Conservation (phyloP, 257 asterid genomes). For the Solanum clarkiae region DNA sequence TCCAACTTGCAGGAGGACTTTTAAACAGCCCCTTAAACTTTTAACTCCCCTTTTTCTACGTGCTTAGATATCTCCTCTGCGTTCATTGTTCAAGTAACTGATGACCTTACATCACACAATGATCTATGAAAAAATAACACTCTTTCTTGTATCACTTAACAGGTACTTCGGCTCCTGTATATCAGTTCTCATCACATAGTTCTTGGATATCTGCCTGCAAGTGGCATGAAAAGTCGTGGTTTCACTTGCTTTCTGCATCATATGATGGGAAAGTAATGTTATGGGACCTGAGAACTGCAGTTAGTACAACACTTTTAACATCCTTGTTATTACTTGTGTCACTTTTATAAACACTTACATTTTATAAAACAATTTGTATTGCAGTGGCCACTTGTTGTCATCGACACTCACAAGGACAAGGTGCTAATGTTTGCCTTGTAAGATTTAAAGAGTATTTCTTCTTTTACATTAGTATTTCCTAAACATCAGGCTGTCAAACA, state of each 20-base stretch:
- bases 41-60: background rate
- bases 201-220: slow-evolving; percentile 97
- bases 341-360: background rate
- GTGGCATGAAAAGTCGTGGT: slow-evolving; percentile 87
- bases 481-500: slow-evolving; percentile 4
- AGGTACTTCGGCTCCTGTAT: slow-evolving; percentile 73
- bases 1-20: background rate
- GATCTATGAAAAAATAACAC: background rate
- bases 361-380: slow-evolving; percentile 7
- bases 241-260: slow-evolving; percentile 79
- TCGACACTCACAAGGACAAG: slow-evolving; percentile 79
- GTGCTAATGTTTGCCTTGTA: slow-evolving; percentile 24
- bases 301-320: slow-evolving; percentile 12
- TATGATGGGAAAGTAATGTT: slow-evolving; percentile 96
- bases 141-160: background rate
- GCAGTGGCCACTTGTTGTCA: slow-evolving; percentile 86
- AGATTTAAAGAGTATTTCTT: background rate
- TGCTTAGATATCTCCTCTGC: background rate
- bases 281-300: slow-evolving; percentile 97
- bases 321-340: background rate
- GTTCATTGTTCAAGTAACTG: background rate
- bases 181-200: slow-evolving; percentile 70
- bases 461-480: background rate
- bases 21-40: background rate
- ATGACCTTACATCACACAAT: background rate